phyloP scores from a whole-genome alignment of 1,284 basidiomycete species.

The Pterulicium gracile region DNA sequence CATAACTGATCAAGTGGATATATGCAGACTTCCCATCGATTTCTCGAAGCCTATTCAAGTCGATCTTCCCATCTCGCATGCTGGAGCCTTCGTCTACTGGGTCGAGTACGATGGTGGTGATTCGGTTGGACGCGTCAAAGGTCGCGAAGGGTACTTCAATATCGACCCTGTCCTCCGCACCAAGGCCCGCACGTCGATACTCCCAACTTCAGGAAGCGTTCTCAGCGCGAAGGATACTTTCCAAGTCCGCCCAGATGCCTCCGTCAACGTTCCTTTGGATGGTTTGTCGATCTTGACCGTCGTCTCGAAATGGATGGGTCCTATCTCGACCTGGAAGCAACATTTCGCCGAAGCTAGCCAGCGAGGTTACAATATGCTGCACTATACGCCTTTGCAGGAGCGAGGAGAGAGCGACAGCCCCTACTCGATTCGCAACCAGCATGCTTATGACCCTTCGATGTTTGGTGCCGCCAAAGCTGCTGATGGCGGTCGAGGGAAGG shows the following conservation, averaged over 20 bases:
- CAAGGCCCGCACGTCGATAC: conserved; percentile 62
- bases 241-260: conserved; percentile 16
- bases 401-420: conserved; percentile 83
- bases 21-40: conserved; percentile 59
- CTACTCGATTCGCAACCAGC: conserved; percentile 85
- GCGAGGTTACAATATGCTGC: conserved; percentile 92
- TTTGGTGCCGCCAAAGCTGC: conserved; percentile 38
- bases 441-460: conserved; percentile 67
- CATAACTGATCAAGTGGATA: conserved; percentile 6
- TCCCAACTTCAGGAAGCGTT: conserved; percentile 36
- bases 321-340: conserved; percentile 61
- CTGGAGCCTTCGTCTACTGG: conserved; percentile 91
- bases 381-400: conserved; percentile 89
- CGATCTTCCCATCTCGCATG: conserved; percentile 88
- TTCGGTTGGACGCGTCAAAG: conserved; percentile 52
- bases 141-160: conserved; percentile 89
- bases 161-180: conserved; percentile 81
- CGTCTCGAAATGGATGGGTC: conserved; percentile 96
- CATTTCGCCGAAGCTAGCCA: conserved; percentile 76
- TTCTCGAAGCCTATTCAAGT: conserved; percentile 85
- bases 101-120: conserved; percentile 74
- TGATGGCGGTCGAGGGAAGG: conserved; percentile 42
- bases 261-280: conserved; percentile 69
- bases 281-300: conserved; percentile 80
- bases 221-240: conserved; percentile 15